Conservation (phyloP, 192 early-diverging fungal species). For the Rhizophagus prolifer region DNA sequence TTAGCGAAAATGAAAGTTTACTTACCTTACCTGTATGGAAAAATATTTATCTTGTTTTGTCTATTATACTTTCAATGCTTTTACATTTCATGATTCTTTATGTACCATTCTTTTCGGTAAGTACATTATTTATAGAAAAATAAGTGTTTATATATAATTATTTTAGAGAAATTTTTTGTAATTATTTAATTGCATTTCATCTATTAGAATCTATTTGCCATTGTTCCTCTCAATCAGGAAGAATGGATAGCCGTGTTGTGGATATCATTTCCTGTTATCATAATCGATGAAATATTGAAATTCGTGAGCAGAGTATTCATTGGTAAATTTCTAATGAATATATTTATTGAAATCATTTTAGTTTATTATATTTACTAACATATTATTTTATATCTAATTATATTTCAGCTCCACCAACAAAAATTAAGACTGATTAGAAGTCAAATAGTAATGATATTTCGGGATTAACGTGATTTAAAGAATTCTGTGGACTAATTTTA, state of each 20-base stretch:
- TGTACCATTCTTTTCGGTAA: constrained; percentile 89
- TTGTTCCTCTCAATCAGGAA: constrained; percentile 77
- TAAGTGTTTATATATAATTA: too few species aligned
- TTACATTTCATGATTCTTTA: constrained; percentile 97
- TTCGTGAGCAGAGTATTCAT: constrained; percentile 57
- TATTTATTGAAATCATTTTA: background rate
- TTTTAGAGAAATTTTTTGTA: too few species aligned
- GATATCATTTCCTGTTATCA: constrained; percentile 89
- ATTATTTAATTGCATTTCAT: background rate
- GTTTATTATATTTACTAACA: background rate
- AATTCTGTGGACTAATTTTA: background rate
- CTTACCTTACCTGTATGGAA: constrained; percentile 88
- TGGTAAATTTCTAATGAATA: background rate
- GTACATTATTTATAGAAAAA: constrained; percentile 30
- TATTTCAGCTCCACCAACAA: constrained; percentile 12
- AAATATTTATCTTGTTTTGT: constrained; percentile 84
- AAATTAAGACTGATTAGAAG: background rate
- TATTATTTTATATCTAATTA: background rate
- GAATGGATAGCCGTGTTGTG: constrained; percentile 92
- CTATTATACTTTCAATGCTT: constrained; percentile 85
- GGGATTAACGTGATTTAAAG: background rate
- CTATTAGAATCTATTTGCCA: constrained; percentile 74
- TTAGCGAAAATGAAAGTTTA: constrained; percentile 94
- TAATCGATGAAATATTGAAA: constrained; percentile 93
- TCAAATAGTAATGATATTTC: background rate